Percentiles rank a stretch among this genome's conserved stretches.
These are phyloP conservation scores for Aspergillus flavus DNA, from an alignment of 2,329 filamentous ascomycete species.

Conservation along the genomic window DNA sequence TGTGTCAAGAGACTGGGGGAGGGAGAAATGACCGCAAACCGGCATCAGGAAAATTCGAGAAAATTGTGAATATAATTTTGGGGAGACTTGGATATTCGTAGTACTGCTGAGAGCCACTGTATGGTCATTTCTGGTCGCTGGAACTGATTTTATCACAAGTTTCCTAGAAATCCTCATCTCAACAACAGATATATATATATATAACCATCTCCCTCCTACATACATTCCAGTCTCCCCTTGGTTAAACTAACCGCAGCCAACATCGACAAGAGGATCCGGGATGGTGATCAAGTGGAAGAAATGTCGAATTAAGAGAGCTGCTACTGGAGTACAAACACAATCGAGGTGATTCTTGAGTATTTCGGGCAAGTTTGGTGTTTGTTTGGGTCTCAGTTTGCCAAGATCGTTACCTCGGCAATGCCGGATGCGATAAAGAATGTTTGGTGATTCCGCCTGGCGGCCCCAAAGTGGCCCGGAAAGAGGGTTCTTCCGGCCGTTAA, in stretches of 20 bases:
- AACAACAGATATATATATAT: not conserved
- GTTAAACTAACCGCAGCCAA: not conserved
- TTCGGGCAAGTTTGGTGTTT: not conserved
- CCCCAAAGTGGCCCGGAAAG: no score
- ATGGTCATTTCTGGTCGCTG: not conserved
- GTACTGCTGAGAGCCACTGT: not conserved
- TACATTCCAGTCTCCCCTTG: not conserved
- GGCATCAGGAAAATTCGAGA: not conserved
- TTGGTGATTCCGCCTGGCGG: no score
- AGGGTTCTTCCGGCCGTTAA: no score
- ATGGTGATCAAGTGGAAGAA: not conserved
- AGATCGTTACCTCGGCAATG: no score
- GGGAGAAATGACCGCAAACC: not conserved
- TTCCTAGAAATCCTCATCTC: not conserved
- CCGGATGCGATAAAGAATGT: no score
- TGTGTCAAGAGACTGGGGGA: not conserved
- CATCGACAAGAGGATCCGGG: not conserved
- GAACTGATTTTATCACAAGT: not conserved
- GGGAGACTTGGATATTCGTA: not conserved
- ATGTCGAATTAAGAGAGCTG: not conserved
- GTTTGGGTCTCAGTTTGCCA: no score
- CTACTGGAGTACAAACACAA: not conserved
- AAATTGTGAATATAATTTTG: not conserved
- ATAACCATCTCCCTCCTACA: no score
- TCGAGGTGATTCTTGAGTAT: not conserved